Conservation (phyloP, 805 yeast species). For the Candida coleopterorum region DNA sequence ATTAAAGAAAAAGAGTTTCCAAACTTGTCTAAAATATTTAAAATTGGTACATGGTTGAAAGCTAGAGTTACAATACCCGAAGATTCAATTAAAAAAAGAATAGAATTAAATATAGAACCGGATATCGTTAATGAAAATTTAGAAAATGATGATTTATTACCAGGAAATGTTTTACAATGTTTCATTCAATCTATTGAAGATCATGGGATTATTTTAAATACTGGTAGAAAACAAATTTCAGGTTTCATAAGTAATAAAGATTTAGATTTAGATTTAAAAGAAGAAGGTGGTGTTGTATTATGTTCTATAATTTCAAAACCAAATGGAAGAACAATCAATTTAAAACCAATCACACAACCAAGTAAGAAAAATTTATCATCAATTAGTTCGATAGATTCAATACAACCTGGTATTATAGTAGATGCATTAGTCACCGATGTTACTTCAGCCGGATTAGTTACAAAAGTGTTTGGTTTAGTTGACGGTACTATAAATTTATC, state of each 20-base stretch:
- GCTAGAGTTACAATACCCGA: constrained; percentile 65
- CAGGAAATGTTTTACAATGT: constrained; percentile 69
- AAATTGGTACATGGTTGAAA: constrained; percentile 80
- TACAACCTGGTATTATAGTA: constrained; percentile 80
- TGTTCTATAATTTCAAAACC: constrained; percentile 47
- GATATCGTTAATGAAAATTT: constrained; percentile 58
- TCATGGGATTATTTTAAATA: constrained; percentile 76
- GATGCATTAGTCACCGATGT: constrained; percentile 66
- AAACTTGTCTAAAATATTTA: constrained; percentile 48
- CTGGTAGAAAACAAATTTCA: constrained; percentile 55
- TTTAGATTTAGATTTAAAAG: constrained; percentile 34
- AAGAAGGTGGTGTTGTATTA: constrained; percentile 68
- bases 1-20: constrained; percentile 45
- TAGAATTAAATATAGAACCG: constrained; percentile 74
- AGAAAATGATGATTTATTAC: constrained; percentile 57
- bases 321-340: constrained; percentile 51
- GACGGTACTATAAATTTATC: constrained; percentile 67
- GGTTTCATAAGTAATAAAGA: constrained; percentile 80
- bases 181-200: constrained; percentile 81
- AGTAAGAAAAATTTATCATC: constrained; percentile 49
- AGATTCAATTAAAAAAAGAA: constrained; percentile 49
- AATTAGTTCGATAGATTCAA: constrained; percentile 70
- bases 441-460: constrained; percentile 57
- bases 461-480: constrained; percentile 69
- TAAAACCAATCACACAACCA: constrained; percentile 41